These are phyloP conservation scores for Nothopassalora personata DNA, from an alignment of 2,329 filamentous ascomycete genomes.

Conservation along the genomic window DNA sequence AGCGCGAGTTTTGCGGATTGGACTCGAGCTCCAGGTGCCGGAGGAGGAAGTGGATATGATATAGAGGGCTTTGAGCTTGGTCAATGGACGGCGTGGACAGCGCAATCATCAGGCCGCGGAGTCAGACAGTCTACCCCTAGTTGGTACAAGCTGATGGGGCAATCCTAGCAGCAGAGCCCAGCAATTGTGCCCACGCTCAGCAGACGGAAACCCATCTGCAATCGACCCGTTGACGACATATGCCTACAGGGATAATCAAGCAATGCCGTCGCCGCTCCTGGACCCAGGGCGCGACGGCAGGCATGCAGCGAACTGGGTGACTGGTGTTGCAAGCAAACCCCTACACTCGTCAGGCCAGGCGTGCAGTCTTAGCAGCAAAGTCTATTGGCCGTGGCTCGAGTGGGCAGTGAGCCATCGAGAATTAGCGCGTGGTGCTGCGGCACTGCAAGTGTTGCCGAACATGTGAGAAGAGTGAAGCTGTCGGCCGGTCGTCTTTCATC, in stretches of 20 bases:
- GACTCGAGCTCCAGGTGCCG: neutral
- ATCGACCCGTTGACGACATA: conserved; percentile 15
- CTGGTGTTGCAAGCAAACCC: conserved; percentile 11
- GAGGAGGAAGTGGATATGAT: conserved; percentile 7
- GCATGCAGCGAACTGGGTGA: neutral
- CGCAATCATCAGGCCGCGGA: conserved; percentile 8
- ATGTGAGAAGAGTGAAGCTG: too few species aligned
- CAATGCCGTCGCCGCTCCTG: conserved; percentile 12
- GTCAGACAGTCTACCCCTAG: conserved; percentile 6
- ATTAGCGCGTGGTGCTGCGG: neutral
- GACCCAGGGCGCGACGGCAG: conserved; percentile 11
- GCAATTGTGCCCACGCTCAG: conserved; percentile 12
- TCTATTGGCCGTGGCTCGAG: neutral
- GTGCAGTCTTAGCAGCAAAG: conserved; percentile 1
- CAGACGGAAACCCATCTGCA: conserved; percentile 12
- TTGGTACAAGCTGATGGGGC: conserved; percentile 6
- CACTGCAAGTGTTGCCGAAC: neutral
- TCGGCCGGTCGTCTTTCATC: too few species aligned
- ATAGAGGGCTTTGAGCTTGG: conserved; percentile 8
- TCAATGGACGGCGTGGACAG: conserved; percentile 4
- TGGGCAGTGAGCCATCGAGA: neutral
- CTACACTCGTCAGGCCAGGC: neutral
- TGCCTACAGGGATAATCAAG: neutral
- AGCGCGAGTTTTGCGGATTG: neutral
- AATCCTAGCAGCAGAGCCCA: conserved; percentile 11